phyloP scores from a whole-genome alignment of 495 filamentous ascomycete genomes.

The Rhizodiscina lignyota region DNA sequence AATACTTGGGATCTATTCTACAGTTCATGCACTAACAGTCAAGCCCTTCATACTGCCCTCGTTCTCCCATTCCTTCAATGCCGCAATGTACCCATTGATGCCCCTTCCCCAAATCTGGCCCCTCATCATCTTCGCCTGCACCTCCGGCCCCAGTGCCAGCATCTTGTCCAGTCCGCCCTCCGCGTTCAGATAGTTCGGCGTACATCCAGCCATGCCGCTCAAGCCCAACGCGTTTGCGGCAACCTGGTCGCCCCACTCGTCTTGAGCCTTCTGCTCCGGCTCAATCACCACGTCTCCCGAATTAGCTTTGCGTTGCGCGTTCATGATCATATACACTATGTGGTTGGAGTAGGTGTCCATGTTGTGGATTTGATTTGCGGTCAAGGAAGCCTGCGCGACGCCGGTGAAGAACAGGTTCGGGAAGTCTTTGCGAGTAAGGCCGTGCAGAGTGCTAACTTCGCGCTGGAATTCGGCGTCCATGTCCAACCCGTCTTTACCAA shows the following conservation, averaged over 20 bases:
- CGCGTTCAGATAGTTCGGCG: slow-evolving; percentile 37
- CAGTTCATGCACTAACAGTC: too few species aligned
- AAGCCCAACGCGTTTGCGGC: slow-evolving; percentile 20
- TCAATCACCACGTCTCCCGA: slow-evolving; percentile 21
- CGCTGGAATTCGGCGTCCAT: slow-evolving; percentile 30
- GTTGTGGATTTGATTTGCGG: slow-evolving; percentile 25
- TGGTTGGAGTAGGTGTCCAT: slow-evolving; percentile 25
- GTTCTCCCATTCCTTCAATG: slow-evolving; percentile 13
- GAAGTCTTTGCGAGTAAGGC: slow-evolving; percentile 26
- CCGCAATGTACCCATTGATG: slow-evolving; percentile 7
- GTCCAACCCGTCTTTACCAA: slow-evolving; percentile 24
- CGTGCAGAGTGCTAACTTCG: slow-evolving; percentile 28
- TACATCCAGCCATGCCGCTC: slow-evolving; percentile 31
- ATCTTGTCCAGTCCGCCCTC: slow-evolving; percentile 29
- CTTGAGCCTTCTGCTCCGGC: slow-evolving; percentile 24
- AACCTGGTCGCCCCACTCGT: slow-evolving; percentile 31
- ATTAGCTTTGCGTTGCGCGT: slow-evolving; percentile 22
- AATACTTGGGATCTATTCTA: too few species aligned
- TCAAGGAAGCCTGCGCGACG: slow-evolving; percentile 20
- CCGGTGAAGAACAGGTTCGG: slow-evolving; percentile 37
- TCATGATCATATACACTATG: slow-evolving; percentile 28
- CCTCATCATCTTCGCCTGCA: slow-evolving; percentile 9
- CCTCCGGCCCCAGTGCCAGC: slow-evolving; percentile 9
- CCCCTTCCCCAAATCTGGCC: slow-evolving; percentile 13
- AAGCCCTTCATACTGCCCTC: slow-evolving; percentile 14